Evolutionary conservation across 1,139 yeast species (phyloP), one percentile per base, ranked within the genome.

Genomic region (Geotrichum siamense): DNA sequence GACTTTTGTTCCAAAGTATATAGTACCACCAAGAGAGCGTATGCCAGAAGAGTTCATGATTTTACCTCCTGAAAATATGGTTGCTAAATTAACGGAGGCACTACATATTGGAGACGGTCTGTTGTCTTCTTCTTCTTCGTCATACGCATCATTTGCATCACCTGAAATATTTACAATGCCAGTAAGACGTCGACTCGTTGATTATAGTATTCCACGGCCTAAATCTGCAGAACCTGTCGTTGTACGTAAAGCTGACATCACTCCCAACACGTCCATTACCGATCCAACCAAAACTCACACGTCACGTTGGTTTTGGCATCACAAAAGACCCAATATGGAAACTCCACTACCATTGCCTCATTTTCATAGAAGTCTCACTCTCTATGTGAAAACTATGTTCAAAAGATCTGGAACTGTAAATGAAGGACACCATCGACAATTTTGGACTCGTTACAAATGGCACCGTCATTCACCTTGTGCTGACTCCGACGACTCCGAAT

Each of bases 1-100:
- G 5, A 33, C 27, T 15, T 20, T 25, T n/a, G 37, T 33, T 5
- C 37, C 37, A 8, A n/a, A 21, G 8, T 33, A 25, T 9, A 37
- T 36, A 2, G 29, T 19, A 20, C 17, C 29, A n/a, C 21, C 3
- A 13, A 32, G 20, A 19, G 46, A 43, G 23, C n/a, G 30, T 12
- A 32, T 38, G 40, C 36, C 35, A 8, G 26, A 29, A 5, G 21
- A 43, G 8, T 43, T 38, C 17, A 43, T 43, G 43, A 38, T 43
- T 29, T 36, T 38, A 6, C 43, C 46, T 3, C 46, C 40, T 16
- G n/a, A n/a, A n/a, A n/a, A n/a, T n/a, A n/a, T n/a, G n/a, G n/a
- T n/a, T n/a, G n/a, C 17, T 13, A 13, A 2, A n/a, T n/a, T n/a
- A n/a, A n/a, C n/a, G n/a, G n/a, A n/a, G n/a, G n/a, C n/a, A n/a